Base-by-base conservation (phyloP, 371 early-diverging fungal genomes). In the Mucor sp. region DNA sequence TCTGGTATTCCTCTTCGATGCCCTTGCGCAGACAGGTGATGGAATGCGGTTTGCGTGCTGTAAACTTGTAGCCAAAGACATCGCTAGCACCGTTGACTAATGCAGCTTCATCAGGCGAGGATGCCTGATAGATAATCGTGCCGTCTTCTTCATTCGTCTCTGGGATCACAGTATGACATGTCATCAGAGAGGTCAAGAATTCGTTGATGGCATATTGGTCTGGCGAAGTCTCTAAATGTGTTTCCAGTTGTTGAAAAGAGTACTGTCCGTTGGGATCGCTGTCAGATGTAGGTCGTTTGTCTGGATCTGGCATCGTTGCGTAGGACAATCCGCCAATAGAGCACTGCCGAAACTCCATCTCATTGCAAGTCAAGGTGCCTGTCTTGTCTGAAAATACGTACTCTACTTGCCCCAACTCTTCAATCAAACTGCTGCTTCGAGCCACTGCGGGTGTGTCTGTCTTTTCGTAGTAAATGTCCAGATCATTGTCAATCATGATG, bases 121-220 rank as follows among this genome's bases (percentile, higher is more conserved):
- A 89, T 3, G 96, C 94, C 72, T 95, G 95, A 75, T 95, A 95
- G 6, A 86, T 74, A 53, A 94, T 86, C n/a, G 82, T 82, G 9
- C 72, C 74, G 0, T 66, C 67, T 25, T 76, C 80, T 50, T 82
- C 77, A 7, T 67, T 70, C 4, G 72, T 75, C 75, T 97, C 97
- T 4, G 98, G 97, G 68, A 98, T 96, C 7, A 99, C 99, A 6
- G 98, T 99, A 74, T 99, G 98, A 74, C 99, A 99, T n/a, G 93
- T 91, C 60, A 97, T 89, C 14, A 99, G 80, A 1, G 95, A 79
- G 8, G 90, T 88, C 60, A 94, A 79, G 57, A 92, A 94, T 70
- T 92, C 92, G 19, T 86, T 81, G 47, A 91, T 85, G 27, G 85
- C 68, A 55, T 78, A 71, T 37, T 84, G 81, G 30, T 83, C 78